Evolutionary conservation across 2,329 filamentous ascomycete species (phyloP).

Genomic region (Teratosphaeria viscida): DNA sequence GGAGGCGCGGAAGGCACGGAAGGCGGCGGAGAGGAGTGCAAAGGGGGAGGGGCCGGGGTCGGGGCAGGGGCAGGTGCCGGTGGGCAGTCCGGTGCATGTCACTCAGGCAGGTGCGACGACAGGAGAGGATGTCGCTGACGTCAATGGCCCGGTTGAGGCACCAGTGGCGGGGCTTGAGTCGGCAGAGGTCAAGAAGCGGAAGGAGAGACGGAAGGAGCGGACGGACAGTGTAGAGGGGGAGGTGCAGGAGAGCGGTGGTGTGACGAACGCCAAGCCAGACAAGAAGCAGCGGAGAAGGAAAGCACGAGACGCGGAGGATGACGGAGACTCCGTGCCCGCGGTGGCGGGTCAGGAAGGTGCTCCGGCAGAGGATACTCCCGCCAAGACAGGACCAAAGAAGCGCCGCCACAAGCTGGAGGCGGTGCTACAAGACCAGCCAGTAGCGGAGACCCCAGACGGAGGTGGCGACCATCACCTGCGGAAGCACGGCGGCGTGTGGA

Average conservation of each 20-base stretch:
- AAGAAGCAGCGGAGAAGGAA: neutral
- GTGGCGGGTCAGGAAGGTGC: neutral
- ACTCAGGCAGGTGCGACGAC: neutral
- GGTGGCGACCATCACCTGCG: conserved; percentile 22
- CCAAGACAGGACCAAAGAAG: conserved; percentile 33
- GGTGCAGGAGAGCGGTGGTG: neutral
- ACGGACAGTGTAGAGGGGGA: neutral
- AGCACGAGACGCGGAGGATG: neutral
- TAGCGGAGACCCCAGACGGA: conserved; percentile 14
- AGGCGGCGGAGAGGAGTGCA: conserved; percentile 9
- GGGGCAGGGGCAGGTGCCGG: neutral
- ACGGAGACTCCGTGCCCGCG: neutral
- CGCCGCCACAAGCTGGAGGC: conserved; percentile 34
- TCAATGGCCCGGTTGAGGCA: neutral
- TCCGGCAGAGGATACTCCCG: neutral
- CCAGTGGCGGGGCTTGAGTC: neutral
- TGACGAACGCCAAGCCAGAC: neutral
- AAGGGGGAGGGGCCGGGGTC: neutral
- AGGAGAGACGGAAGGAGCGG: conserved; percentile 42
- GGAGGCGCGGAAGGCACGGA: conserved; percentile 21
- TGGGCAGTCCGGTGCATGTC: neutral
- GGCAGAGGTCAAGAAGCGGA: conserved; percentile 34
- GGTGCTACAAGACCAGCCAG: conserved; percentile 6
- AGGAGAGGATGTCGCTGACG: neutral
- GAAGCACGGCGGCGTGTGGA: conserved; percentile 29